These are phyloP conservation scores for Eutypa lata DNA, from an alignment of 2,329 filamentous ascomycete genomes.

Conservation along the genomic window DNA sequence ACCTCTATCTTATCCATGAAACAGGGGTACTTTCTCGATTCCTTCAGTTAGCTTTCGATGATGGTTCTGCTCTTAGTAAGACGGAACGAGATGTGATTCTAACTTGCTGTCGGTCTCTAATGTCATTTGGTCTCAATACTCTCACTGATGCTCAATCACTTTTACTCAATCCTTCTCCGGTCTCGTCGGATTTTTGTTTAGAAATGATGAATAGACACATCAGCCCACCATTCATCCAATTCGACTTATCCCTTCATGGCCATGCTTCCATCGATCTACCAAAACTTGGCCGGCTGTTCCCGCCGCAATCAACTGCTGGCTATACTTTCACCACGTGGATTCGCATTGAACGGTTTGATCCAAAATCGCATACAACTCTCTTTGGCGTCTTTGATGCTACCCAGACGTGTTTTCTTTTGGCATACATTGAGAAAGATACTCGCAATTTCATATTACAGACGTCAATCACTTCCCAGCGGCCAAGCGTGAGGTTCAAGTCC, in stretches of 20 bases:
- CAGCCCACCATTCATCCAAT: constrained; percentile 83
- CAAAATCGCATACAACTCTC: constrained; percentile 82
- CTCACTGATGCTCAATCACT: constrained; percentile 83
- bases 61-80: constrained; percentile 46
- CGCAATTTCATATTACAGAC: constrained; percentile 95
- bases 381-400: constrained; percentile 92
- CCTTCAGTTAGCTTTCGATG: constrained; percentile 58
- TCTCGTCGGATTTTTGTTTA: constrained; percentile 66
- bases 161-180: constrained; percentile 48
- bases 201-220: constrained; percentile 71
- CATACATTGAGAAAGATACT: constrained; percentile 91
- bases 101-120: constrained; percentile 65
- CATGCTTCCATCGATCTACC: constrained; percentile 88
- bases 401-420: constrained; percentile 89
- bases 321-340: constrained; percentile 93
- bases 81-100: constrained; percentile 59
- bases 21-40: constrained; percentile 68
- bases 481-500: constrained; percentile 91
- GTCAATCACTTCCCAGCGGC: constrained; percentile 78
- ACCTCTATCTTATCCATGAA: constrained; percentile 67
- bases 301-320: constrained; percentile 72
- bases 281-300: constrained; percentile 81
- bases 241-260: constrained; percentile 84
- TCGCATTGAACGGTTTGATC: constrained; percentile 82
- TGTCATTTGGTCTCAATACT: constrained; percentile 71